phyloP scores from a whole-genome alignment of 1,284 basidiomycete genomes.

The Schizophyllum amplum region DNA sequence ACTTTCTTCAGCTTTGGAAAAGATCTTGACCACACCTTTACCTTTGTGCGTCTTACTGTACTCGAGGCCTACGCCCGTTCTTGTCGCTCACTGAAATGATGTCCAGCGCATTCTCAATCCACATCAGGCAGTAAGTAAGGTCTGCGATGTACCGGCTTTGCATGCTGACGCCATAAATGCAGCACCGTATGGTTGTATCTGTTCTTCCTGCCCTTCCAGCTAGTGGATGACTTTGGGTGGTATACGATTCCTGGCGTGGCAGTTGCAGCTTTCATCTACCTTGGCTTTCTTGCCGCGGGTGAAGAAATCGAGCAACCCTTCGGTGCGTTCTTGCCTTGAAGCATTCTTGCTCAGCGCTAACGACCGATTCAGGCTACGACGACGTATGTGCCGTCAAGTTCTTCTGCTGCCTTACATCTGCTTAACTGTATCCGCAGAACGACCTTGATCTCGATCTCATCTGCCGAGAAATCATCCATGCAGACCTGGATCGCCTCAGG shows the following conservation, averaged over 20 bases:
- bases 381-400: not conserved
- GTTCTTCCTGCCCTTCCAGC: constrained; percentile 62
- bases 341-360: not conserved
- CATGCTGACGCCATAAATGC: not conserved
- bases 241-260: constrained; percentile 51
- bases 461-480: constrained; percentile 14
- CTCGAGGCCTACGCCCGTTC: not conserved
- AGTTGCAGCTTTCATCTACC: constrained; percentile 58
- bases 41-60: constrained; percentile 43
- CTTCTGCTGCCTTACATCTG: not conserved
- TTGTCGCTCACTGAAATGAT: not conserved
- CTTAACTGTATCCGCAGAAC: not conserved
- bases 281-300: constrained; percentile 57
- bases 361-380: constrained; percentile 9
- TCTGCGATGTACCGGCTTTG: not conserved
- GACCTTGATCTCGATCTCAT: constrained; percentile 14
- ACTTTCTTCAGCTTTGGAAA: constrained; percentile 47
- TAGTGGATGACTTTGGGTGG: constrained; percentile 48
- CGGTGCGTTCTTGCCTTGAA: constrained; percentile 27
- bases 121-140: constrained; percentile 29
- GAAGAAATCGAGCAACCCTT: constrained; percentile 67
- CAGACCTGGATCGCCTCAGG: constrained; percentile 14
- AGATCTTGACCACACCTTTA: constrained; percentile 53
- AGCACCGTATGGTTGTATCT: constrained; percentile 64
- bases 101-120: constrained; percentile 48